Percentiles rank a stretch among this genome's conserved stretches.
These are phyloP conservation scores for Trichoderma sp. DNA, from an alignment of 2,329 filamentous ascomycete species.

Conservation along the genomic window DNA sequence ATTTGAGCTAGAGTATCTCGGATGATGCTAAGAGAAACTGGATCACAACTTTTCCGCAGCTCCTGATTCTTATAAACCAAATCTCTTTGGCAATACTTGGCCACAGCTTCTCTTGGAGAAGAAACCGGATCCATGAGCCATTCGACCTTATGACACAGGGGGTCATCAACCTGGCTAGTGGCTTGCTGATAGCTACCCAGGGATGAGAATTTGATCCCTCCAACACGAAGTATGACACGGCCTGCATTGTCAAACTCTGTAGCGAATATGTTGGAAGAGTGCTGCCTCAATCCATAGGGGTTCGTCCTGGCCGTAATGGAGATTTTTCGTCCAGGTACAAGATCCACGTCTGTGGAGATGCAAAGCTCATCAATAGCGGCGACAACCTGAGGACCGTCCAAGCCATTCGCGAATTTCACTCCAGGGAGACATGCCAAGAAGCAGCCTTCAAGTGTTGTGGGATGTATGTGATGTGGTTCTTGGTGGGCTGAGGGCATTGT, in stretches of 20 bases:
- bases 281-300: constrained; percentile 17
- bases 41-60: background rate
- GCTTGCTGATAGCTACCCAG: constrained; percentile 1
- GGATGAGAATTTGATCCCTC: constrained; percentile 16
- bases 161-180: background rate
- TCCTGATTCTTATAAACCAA: background rate
- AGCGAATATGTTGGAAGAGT: constrained; percentile 10
- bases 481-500: constrained; percentile 20
- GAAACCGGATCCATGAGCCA: constrained; percentile 16
- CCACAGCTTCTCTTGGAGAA: background rate
- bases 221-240: background rate
- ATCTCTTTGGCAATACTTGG: background rate
- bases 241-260: background rate
- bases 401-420: background rate
- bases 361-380: constrained; percentile 16
- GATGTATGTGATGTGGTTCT: constrained; percentile 22
- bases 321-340: constrained; percentile 10
- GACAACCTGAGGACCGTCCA: constrained; percentile 15
- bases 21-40: constrained; percentile 4
- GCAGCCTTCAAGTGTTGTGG: constrained; percentile 21
- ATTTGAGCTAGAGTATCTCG: constrained; percentile 11
- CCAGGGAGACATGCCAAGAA: constrained; percentile 15
- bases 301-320: background rate
- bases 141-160: constrained; percentile 12
- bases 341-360: constrained; percentile 17